Evolutionary conservation across 2,329 filamentous ascomycete species (phyloP).

Genomic region (Epichloe gansuensis): DNA sequence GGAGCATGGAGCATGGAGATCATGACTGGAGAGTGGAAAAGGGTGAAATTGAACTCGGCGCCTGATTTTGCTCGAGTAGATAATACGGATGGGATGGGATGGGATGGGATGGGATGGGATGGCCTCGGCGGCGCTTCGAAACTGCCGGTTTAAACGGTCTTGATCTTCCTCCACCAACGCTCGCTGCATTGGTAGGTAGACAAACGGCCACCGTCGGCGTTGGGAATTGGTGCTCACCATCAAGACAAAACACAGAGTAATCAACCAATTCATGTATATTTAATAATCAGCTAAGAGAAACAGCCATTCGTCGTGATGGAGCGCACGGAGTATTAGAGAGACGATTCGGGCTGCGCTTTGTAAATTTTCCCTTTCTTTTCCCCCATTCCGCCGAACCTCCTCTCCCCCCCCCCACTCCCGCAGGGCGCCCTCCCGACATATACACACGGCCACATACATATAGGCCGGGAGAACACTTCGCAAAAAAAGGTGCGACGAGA

Average conservation of each 20-base stretch:
- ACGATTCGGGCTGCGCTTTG: constrained; percentile 13
- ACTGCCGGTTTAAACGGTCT: no score
- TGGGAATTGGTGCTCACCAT: no score
- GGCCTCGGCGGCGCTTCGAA: no score
- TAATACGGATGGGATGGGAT: no score
- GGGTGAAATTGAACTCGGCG: no score
- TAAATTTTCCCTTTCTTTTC: neutral
- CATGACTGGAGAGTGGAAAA: no score
- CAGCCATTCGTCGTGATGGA: constrained; percentile 28
- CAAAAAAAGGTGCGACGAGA: constrained; percentile 3
- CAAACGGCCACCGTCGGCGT: no score
- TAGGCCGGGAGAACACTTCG: constrained; percentile 3
- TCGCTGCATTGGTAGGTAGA: no score
- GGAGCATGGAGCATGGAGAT: no score
- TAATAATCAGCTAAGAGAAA: constrained; percentile 25
- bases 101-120: no score
- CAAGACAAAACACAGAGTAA: neutral
- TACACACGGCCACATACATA: constrained; percentile 6
- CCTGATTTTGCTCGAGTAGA: no score
- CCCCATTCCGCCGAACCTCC: constrained; percentile 5
- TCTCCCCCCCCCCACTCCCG: neutral
- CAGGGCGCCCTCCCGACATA: constrained; percentile 2
- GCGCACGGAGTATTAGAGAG: constrained; percentile 26
- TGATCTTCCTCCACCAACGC: no score
- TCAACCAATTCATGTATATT: constrained; percentile 10